These are phyloP conservation scores for Yamadazyma akitaensis DNA, from an alignment of 805 yeast species.

Conservation along the genomic window DNA sequence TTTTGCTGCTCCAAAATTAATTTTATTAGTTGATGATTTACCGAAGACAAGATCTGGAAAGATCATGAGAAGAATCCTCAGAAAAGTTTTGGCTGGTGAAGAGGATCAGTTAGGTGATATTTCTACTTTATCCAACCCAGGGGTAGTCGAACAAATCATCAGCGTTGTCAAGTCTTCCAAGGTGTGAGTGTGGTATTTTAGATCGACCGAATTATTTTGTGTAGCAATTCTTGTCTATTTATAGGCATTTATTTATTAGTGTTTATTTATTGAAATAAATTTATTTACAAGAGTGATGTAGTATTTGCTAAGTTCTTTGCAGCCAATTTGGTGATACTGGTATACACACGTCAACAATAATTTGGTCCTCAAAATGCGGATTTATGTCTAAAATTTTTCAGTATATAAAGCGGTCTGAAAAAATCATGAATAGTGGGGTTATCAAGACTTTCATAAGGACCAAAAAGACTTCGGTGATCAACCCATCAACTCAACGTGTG, in stretches of 20 bases:
- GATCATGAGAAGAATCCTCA: conserved; percentile 95
- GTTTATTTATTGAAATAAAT: conserved; percentile 3
- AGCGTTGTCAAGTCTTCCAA: conserved; percentile 50
- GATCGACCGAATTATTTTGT: neutral
- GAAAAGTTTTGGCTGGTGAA: conserved; percentile 90
- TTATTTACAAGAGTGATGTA: neutral
- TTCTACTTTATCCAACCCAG: conserved; percentile 85
- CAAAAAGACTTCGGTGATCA: conserved; percentile 27
- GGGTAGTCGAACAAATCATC: conserved; percentile 74
- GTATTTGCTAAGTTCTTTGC: neutral
- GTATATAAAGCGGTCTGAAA: neutral
- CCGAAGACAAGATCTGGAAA: conserved; percentile 99
- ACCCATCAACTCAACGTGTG: conserved; percentile 40
- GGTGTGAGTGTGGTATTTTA: conserved; percentile 9
- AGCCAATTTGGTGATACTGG: neutral
- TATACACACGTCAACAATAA: neutral
- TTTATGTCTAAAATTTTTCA: neutral
- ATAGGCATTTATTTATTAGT: conserved; percentile 4
- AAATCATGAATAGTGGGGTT: neutral
- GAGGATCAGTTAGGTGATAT: conserved; percentile 90
- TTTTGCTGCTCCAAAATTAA: conserved; percentile 92
- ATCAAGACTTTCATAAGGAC: conserved; percentile 21
- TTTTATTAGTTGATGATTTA: conserved; percentile 80
- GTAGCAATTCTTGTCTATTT: neutral
- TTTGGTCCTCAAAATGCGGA: neutral